These are phyloP conservation scores for Penstemon eatonii DNA, from an alignment of 257 asterid genomes.

Conservation along the genomic window DNA sequence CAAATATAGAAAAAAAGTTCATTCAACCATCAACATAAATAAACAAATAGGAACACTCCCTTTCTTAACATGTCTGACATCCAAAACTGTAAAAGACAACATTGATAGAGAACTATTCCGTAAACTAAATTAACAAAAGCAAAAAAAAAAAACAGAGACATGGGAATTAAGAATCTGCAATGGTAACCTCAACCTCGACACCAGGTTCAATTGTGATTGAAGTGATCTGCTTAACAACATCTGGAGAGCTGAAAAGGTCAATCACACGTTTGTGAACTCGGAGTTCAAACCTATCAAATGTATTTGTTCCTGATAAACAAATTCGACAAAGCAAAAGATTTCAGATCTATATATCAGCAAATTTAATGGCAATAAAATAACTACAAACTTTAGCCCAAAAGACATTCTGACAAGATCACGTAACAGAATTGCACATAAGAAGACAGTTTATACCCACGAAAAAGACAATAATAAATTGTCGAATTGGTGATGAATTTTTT, in stretches of 20 bases:
- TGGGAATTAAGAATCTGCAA: slow-evolving; percentile 45
- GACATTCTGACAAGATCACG: too few relatives aligned
- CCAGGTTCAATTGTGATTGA: slow-evolving; percentile 67
- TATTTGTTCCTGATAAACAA: slow-evolving; percentile 42
- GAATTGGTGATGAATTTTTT: too few relatives aligned
- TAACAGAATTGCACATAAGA: too few relatives aligned
- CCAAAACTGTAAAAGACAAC: too few relatives aligned
- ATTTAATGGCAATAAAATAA: neutral
- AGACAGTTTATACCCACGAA: too few relatives aligned
- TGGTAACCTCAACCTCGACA: slow-evolving; percentile 63
- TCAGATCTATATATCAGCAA: neutral
- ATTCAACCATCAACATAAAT: too few relatives aligned
- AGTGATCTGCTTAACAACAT: slow-evolving; percentile 70
- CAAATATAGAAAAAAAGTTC: too few relatives aligned
- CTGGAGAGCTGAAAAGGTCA: slow-evolving; percentile 63
- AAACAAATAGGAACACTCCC: too few relatives aligned
- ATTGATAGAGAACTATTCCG: neutral
- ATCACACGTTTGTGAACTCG: slow-evolving; percentile 65
- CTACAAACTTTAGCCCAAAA: too few relatives aligned
- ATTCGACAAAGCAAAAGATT: neutral
- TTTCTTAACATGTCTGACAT: too few relatives aligned
- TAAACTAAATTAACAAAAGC: slow-evolving; percentile 21
- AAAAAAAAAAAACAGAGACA: slow-evolving; percentile 10
- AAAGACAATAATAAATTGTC: too few relatives aligned
- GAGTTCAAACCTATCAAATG: slow-evolving; percentile 54